Evolutionary conservation across 495 filamentous ascomycete genomes (phyloP).

Genomic region (Penicillium flavigenum): DNA sequence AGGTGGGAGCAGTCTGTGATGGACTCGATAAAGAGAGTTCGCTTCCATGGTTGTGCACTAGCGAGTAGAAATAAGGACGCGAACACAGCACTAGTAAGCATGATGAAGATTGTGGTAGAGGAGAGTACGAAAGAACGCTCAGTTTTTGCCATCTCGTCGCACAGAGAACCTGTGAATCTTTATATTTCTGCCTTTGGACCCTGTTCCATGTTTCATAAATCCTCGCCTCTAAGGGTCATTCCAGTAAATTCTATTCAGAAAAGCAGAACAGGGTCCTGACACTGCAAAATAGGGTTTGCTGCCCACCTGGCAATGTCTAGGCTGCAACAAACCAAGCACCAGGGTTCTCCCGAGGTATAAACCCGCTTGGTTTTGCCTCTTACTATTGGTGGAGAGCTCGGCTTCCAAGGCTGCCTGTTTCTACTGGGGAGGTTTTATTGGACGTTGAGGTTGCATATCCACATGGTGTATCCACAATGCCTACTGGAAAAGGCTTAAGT

Average conservation of each 20-base stretch:
- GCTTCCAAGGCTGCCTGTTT: background rate
- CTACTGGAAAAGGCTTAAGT: background rate
- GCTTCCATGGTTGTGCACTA: constrained; percentile 9
- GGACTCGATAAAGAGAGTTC: background rate
- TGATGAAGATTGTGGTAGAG: background rate
- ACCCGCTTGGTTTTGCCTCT: background rate
- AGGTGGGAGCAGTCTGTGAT: constrained; percentile 15
- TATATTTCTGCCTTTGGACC: background rate
- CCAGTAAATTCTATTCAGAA: too few relatives aligned
- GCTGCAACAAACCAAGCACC: background rate
- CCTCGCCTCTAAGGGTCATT: too few relatives aligned
- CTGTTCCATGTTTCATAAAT: too few relatives aligned
- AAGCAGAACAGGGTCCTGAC: too few relatives aligned
- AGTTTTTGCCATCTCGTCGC: background rate
- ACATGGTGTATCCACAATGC: background rate
- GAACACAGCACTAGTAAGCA: background rate
- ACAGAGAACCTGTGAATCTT: background rate
- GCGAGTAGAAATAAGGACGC: background rate
- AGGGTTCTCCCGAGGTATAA: background rate
- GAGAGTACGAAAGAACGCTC: background rate
- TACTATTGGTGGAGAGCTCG: background rate
- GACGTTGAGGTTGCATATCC: background rate
- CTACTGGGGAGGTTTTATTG: background rate
- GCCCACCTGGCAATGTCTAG: background rate
- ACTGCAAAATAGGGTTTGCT: too few relatives aligned